phyloP scores from a whole-genome alignment of 2,329 filamentous ascomycete genomes.

The Colletotrichum sp. region DNA sequence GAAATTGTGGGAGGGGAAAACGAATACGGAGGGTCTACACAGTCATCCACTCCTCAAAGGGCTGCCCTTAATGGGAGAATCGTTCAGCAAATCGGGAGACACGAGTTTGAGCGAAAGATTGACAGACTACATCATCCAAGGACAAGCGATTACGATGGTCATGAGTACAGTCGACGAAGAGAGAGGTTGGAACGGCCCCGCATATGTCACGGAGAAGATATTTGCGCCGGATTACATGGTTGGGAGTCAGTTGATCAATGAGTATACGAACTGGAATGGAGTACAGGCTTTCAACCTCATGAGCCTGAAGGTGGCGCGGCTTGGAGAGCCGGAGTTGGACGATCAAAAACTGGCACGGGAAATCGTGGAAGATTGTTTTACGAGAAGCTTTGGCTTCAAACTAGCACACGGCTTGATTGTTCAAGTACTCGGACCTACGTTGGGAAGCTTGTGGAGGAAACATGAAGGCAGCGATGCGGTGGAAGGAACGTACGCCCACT shows the following conservation, averaged over 20 bases:
- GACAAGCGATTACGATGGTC: slow-evolving; percentile 55
- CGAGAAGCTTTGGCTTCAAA: slow-evolving; percentile 58
- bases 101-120: slow-evolving; percentile 40
- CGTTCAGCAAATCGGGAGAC: slow-evolving; percentile 39
- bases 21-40: slow-evolving; percentile 56
- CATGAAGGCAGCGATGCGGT: slow-evolving; percentile 52
- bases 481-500: slow-evolving; percentile 58
- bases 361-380: slow-evolving; percentile 57
- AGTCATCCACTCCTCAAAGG: slow-evolving; percentile 50
- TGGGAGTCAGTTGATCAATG: slow-evolving; percentile 57
- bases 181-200: slow-evolving; percentile 58
- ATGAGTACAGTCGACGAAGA: slow-evolving; percentile 57
- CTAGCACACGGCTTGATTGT: slow-evolving; percentile 60
- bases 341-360: slow-evolving; percentile 53
- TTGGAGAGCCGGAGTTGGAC: slow-evolving; percentile 41
- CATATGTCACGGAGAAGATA: slow-evolving; percentile 52
- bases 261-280: slow-evolving; percentile 56
- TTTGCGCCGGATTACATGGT: slow-evolving; percentile 56
- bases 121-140: slow-evolving; percentile 63
- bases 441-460: slow-evolving; percentile 59
- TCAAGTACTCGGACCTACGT: slow-evolving; percentile 50
- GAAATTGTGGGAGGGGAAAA: slow-evolving; percentile 56
- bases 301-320: slow-evolving; percentile 42
- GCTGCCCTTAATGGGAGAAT: slow-evolving; percentile 40
- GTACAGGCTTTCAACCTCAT: slow-evolving; percentile 54